Evolutionary conservation across 306 rosid genomes (phyloP).

Genomic region (Pyrus pyrifolia): DNA sequence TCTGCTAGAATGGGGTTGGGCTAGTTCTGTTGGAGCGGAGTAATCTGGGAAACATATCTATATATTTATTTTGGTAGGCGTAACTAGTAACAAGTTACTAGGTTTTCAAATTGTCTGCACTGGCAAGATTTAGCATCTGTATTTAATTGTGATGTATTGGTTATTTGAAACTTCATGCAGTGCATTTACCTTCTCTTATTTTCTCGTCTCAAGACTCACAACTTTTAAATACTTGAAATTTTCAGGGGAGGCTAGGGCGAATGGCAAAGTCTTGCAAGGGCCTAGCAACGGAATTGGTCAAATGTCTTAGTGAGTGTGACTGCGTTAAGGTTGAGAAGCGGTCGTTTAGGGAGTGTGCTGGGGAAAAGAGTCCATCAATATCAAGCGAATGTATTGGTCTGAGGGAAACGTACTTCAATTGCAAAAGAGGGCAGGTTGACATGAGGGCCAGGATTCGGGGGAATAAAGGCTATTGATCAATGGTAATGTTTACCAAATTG

Average conservation of each 20-base stretch:
- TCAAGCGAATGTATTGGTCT: conserved; percentile 86
- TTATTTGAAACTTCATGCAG: too few relatives aligned
- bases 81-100: too few relatives aligned
- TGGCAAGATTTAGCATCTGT: background rate
- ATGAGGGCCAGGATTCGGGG: conserved; percentile 52
- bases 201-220: background rate
- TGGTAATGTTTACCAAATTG: background rate
- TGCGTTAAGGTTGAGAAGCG: conserved; percentile 86
- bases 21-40: too few relatives aligned
- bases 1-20: too few relatives aligned
- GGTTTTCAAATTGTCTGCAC: too few relatives aligned
- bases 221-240: background rate
- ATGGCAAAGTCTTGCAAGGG: conserved; percentile 97
- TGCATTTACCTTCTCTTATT: background rate
- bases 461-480: conserved; percentile 38
- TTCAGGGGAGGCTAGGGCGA: conserved; percentile 14
- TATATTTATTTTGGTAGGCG: too few relatives aligned
- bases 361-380: conserved; percentile 82
- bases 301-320: conserved; percentile 88
- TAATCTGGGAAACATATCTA: too few relatives aligned
- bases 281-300: conserved; percentile 71
- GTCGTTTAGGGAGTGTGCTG: conserved; percentile 61
- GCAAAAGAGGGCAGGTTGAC: conserved; percentile 95
- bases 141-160: background rate
- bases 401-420: conserved; percentile 93